Base-by-base conservation (phyloP, 352 stramenopile genomes). In the Phytopythium sindhum region DNA sequence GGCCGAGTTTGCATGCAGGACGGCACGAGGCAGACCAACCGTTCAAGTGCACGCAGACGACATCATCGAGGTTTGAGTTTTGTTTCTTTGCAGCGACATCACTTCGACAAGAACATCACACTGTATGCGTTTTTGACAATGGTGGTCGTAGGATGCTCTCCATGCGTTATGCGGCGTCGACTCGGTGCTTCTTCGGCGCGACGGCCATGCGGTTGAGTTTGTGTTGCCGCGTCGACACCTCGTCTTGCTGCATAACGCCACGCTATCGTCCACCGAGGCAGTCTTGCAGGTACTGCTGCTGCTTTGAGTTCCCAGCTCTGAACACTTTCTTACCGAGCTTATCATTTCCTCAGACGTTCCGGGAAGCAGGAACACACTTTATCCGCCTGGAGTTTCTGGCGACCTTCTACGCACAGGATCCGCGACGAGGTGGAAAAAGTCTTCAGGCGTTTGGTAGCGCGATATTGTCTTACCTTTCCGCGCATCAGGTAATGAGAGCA, bases 351-450 rank as follows among this genome's bases (percentile, higher is more conserved):
- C 50, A 88, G 79, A 57, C 70, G 26, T 88, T 93, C 60, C 68
- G 72, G 55, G 60, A 73, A 66, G 72, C 81, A 26, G 84, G 84
- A 9, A 86, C 80, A 12, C 66, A 67, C 2, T 66, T 88, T 54
- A 63, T 92, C 57, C 72, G 84, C n/a, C 67, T 92, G 51, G 84
- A 92, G 41, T 73, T 82, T 28, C 21, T 92, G 51, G 79, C 73
- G 31, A 74, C 78, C 8, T 92, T 86, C 53, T 92, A 79, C 42
- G 71, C 70, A 19, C 84, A 92, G 67, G 80, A 90, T 61, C 66
- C 84, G 19, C 64, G 62, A 15, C 67, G 84, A 64, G 84, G 81
- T 44, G 84, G 84, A 9, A 90, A 86, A 31, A 89, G 78, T 2
- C 65, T 86, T 29, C 81, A 92, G n/a, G 72, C 74, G 7, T 74